phyloP scores from a whole-genome alignment of 108 stramenopile genomes.

The Poteriospumella lacustris region DNA sequence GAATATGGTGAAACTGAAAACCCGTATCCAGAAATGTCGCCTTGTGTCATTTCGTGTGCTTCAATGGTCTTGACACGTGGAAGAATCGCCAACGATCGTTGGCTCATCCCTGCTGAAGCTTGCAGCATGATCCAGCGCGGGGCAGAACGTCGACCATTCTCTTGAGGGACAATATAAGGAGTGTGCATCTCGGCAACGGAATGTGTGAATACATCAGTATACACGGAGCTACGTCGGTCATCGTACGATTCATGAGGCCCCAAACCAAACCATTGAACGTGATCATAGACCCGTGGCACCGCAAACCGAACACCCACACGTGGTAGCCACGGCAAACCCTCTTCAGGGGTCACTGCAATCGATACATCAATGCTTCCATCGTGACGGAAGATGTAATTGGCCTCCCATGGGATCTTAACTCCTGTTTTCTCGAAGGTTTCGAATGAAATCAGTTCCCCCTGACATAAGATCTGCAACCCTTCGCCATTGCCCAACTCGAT shows the following conservation, averaged over 20 bases:
- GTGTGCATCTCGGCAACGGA: not conserved
- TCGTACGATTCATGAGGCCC: constrained; percentile 25
- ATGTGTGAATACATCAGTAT: not conserved
- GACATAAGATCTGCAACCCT: not conserved
- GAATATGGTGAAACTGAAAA: not conserved
- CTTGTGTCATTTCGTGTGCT: too few relatives aligned
- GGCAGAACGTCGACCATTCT: constrained; percentile 1
- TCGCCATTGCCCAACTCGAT: not conserved
- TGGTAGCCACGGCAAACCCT: not conserved
- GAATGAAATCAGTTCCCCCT: not conserved
- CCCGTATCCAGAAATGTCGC: not conserved
- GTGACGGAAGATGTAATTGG: not conserved
- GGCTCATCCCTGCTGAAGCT: not conserved
- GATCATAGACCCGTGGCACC: not conserved
- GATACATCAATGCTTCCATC: not conserved
- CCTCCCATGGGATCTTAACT: not conserved
- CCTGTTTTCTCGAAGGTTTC: not conserved
- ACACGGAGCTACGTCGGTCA: not conserved
- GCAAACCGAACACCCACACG: not conserved
- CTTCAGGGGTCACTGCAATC: not conserved
- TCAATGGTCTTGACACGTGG: too few relatives aligned
- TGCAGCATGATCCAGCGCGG: not conserved
- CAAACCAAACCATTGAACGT: not conserved
- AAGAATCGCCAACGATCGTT: too few relatives aligned
- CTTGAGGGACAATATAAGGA: constrained; percentile 17